phyloP scores from a whole-genome alignment of 768 basidiomycete species.

The Punctularia strigosozonata region DNA sequence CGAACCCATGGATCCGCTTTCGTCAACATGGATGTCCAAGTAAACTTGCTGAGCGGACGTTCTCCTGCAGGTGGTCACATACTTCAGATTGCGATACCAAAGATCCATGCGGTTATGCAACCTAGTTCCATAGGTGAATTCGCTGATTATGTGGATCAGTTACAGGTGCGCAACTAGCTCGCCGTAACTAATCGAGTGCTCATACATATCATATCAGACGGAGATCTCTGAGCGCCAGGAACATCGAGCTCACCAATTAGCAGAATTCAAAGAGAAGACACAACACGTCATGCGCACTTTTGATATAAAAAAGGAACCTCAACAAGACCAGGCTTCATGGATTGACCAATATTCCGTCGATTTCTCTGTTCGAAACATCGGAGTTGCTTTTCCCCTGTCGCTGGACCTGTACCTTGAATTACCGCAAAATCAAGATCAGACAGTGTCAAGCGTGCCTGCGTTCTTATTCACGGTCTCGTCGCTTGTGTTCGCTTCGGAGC shows the following conservation, averaged over 20 bases:
- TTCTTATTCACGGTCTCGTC: constrained; percentile 78
- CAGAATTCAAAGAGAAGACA: constrained; percentile 76
- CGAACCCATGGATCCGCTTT: constrained; percentile 68
- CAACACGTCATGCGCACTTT: constrained; percentile 63
- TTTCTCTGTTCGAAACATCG: constrained; percentile 53
- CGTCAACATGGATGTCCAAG: constrained; percentile 65
- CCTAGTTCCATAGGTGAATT: constrained; percentile 86
- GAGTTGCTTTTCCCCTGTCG: constrained; percentile 83
- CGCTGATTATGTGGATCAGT: constrained; percentile 78
- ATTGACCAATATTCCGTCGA: constrained; percentile 42
- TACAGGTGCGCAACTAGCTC: constrained; percentile 44
- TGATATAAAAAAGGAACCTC: constrained; percentile 46
- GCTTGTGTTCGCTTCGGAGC: constrained; percentile 59
- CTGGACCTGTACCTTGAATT: constrained; percentile 47
- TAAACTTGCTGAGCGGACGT: constrained; percentile 11
- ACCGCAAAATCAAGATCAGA: constrained; percentile 26
- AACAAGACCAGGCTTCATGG: constrained; percentile 29
- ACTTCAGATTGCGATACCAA: constrained; percentile 50
- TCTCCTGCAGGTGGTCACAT: not conserved
- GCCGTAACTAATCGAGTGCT: constrained; percentile 1
- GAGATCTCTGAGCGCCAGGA: constrained; percentile 68
- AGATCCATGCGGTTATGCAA: constrained; percentile 89
- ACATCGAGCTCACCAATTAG: constrained; percentile 65
- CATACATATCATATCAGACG: constrained; percentile 30
- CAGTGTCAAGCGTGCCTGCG: constrained; percentile 47